Evolutionary conservation across 129 eudicot genomes (phyloP), one percentile per base, ranked within the genome.

Genomic region (Smallanthus sonchifolius): DNA sequence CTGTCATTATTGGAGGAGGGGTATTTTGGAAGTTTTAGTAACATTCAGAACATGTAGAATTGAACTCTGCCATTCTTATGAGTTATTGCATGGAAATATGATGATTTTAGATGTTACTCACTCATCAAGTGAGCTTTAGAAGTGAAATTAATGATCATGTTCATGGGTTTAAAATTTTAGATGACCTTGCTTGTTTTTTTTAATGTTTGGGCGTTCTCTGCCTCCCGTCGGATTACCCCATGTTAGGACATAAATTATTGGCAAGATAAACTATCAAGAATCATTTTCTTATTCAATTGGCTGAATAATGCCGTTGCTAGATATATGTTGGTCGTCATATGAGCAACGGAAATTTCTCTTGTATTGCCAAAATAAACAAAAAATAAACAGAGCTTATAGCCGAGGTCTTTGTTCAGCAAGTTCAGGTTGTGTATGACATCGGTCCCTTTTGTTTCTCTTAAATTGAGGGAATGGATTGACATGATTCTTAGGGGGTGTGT

Each of bases 191-290:
- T 65, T 65, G 11, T 7, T 42, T 42, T 42, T 38, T 14, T 64
- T 11, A n/a, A 19, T 36, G 14, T 37, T 16, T 65, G 49, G 16
- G 69, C 30, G 11, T 65, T 14, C 8, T 38, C 20, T 20, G 30
- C 17, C 9, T 32, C 37, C 40, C 0, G 38, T 60, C 4, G 54
- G 0, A 38, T 39, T 54, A 6, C 66, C 38, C 49, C 32, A 48
- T 70, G 74, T 70, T 70, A 70, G 48, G 54, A 49, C 63, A 16
- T 35, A 51, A 70, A 2, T 7, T 24, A 24, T 56, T 56, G 64
- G 36, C 36, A 15, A 20, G 37, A 70, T 70, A 52, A 24, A 16
- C 34, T 17, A 19, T 15, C 3, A 17, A 49, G 5, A 5, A 55
- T 71, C 11, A 38, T 71, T 60, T 32, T 59, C 0, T 34, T 60